These are phyloP conservation scores for Hymenochaete sp. DNA, from an alignment of 1,284 basidiomycete species.

Conservation along the genomic window DNA sequence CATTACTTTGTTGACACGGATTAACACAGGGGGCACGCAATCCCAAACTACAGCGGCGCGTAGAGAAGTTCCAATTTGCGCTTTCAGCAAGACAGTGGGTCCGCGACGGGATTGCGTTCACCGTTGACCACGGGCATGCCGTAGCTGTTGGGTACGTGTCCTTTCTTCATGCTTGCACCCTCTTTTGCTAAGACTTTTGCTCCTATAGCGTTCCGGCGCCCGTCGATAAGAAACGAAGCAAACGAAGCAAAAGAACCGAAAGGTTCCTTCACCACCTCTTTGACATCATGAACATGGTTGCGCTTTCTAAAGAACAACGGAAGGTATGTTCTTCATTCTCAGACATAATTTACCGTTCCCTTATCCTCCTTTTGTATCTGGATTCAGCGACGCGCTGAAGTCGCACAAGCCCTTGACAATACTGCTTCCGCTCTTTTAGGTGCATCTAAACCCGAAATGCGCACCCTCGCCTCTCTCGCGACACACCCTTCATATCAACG, in stretches of 20 bases:
- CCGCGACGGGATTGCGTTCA: constrained; percentile 2
- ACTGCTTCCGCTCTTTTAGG: too few relatives aligned
- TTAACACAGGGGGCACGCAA: constrained; percentile 11
- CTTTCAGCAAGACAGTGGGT: constrained; percentile 6
- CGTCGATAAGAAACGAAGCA: neutral
- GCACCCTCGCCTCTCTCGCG: constrained; percentile 12
- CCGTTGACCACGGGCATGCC: constrained; percentile 12
- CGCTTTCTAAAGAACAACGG: constrained; percentile 10
- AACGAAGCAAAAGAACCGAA: neutral
- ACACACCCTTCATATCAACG: constrained; percentile 16
- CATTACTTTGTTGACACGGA: neutral
- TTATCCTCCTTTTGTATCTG: neutral
- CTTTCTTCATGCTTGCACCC: neutral
- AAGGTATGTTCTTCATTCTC: constrained; percentile 5
- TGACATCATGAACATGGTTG: neutral
- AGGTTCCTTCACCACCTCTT: neutral
- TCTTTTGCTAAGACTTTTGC: neutral
- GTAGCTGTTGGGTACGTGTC: constrained; percentile 12
- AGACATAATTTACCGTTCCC: neutral
- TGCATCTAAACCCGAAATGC: constrained; percentile 11
- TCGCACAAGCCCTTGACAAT: too few relatives aligned
- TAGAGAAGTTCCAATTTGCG: constrained; percentile 5
- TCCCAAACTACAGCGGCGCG: neutral
- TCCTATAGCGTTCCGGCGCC: constrained; percentile 5
- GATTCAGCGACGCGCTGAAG: constrained; percentile 9